phyloP scores from a whole-genome alignment of 192 early-diverging fungal genomes.

The Coemansia sp. region DNA sequence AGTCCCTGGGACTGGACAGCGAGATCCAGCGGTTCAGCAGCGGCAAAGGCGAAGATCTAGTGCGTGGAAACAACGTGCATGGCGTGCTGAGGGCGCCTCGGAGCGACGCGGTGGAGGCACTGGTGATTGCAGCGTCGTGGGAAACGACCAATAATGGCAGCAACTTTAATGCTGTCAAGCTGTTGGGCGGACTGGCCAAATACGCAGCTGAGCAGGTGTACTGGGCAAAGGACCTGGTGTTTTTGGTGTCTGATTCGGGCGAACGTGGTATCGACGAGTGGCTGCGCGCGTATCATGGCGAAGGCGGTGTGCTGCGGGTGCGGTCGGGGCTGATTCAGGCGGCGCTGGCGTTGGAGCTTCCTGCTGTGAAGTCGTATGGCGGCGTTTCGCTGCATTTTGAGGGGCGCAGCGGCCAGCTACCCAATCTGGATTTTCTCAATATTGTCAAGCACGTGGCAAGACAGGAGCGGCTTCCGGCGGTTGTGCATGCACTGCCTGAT shows the following conservation, averaged over 20 bases:
- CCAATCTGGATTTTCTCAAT: constrained; percentile 90
- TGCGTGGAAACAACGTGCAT: constrained; percentile 70
- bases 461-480: constrained; percentile 55
- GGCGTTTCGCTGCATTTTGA: constrained; percentile 76
- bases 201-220: constrained; percentile 63
- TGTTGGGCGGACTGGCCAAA: constrained; percentile 47
- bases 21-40: constrained; percentile 41
- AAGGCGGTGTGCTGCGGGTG: constrained; percentile 22
- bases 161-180: constrained; percentile 28
- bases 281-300: constrained; percentile 89
- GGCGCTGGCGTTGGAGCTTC: constrained; percentile 85
- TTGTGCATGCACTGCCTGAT: constrained; percentile 37
- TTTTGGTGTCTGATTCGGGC: constrained; percentile 81
- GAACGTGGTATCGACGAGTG: constrained; percentile 78
- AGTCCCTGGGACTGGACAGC: constrained; percentile 35
- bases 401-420: constrained; percentile 88
- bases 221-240: constrained; percentile 92
- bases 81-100: constrained; percentile 80
- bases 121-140: constrained; percentile 85
- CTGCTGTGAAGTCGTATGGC: constrained; percentile 57
- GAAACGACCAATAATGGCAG: constrained; percentile 59
- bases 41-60: not conserved
- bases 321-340: constrained; percentile 84
- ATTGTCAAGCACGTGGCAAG: constrained; percentile 64
- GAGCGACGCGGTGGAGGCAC: constrained; percentile 84